These are phyloP conservation scores for Paramyrothecium roridum DNA, from an alignment of 2,329 filamentous ascomycete genomes.

Conservation along the genomic window DNA sequence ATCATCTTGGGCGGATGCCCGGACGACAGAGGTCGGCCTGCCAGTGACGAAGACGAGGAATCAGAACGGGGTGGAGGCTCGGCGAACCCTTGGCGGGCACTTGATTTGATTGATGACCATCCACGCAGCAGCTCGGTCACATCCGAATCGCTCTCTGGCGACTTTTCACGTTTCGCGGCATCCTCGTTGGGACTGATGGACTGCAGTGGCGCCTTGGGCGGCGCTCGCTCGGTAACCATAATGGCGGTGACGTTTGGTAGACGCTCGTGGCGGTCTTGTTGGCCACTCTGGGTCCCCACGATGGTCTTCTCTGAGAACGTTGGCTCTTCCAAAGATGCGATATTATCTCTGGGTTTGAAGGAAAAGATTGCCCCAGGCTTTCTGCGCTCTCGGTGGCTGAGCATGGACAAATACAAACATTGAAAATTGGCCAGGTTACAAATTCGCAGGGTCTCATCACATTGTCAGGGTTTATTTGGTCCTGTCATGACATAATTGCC, in stretches of 20 bases:
- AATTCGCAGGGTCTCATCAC: background rate
- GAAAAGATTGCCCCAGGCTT: slow-evolving; percentile 27
- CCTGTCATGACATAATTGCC: slow-evolving; percentile 24
- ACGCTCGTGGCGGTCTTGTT: background rate
- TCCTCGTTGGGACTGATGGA: slow-evolving; percentile 30
- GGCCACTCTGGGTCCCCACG: background rate
- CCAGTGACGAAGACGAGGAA: slow-evolving; percentile 9
- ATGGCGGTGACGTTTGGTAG: slow-evolving; percentile 1
- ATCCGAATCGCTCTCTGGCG: slow-evolving; percentile 28
- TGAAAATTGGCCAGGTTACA: background rate
- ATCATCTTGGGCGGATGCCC: slow-evolving; percentile 39
- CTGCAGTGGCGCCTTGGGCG: slow-evolving; percentile 38
- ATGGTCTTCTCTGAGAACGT: slow-evolving; percentile 9
- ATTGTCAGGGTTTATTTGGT: slow-evolving; percentile 6
- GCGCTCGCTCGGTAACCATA: slow-evolving; percentile 48
- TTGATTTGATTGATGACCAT: slow-evolving; percentile 20
- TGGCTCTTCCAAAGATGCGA: slow-evolving; percentile 18
- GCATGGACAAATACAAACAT: slow-evolving; percentile 11
- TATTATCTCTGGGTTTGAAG: slow-evolving; percentile 26
- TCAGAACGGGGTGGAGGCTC: slow-evolving; percentile 2
- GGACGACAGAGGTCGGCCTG: slow-evolving; percentile 23
- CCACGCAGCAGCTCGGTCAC: slow-evolving; percentile 27
- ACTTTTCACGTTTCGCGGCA: slow-evolving; percentile 17
- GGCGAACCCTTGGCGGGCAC: slow-evolving; percentile 10
- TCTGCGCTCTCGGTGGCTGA: slow-evolving; percentile 6